A percentile compares a stretch with the other conserved stretches of the same genome.
Conservation (phyloP, 2,329 filamentous ascomycete genomes). For the Fusarium caatingaense region DNA sequence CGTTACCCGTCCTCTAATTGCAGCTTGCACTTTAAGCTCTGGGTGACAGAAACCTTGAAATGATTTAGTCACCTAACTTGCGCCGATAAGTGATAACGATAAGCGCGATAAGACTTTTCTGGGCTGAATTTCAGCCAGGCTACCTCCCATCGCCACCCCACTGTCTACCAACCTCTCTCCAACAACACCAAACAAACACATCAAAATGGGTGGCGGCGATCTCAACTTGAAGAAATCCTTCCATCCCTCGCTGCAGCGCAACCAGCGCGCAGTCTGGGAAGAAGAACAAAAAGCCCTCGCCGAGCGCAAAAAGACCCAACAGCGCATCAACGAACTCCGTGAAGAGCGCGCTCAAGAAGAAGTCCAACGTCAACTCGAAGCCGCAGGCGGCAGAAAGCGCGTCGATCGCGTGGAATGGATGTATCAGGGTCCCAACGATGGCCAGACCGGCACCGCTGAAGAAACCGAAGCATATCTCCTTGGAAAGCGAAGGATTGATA, state of each 20-base stretch:
- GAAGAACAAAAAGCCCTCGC: conserved; percentile 93
- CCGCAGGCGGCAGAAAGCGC: conserved; percentile 83
- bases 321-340: conserved; percentile 90
- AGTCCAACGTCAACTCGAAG: conserved; percentile 88
- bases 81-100: conserved; percentile 27
- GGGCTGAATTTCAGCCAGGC: conserved; percentile 20
- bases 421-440: conserved; percentile 88
- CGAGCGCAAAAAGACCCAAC: conserved; percentile 93
- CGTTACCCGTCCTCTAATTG: not conserved
- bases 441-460: conserved; percentile 80
- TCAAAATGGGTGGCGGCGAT: conserved; percentile 87
- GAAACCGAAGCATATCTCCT: conserved; percentile 95
- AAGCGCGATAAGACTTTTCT: conserved; percentile 34
- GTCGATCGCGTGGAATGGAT: conserved; percentile 95
- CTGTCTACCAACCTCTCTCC: not conserved
- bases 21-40: not conserved
- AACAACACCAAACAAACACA: conserved; percentile 48
- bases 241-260: conserved; percentile 90
- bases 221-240: conserved; percentile 96
- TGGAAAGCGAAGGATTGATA: conserved; percentile 92
- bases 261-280: conserved; percentile 90
- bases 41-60: not conserved
- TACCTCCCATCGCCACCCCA: conserved; percentile 41
- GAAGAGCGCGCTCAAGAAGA: conserved; percentile 95
- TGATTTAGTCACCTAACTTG: not conserved